These are phyloP conservation scores for Cylindricascospora bacillispora DNA, from an alignment of 1,139 yeast species.

Conservation along the genomic window DNA sequence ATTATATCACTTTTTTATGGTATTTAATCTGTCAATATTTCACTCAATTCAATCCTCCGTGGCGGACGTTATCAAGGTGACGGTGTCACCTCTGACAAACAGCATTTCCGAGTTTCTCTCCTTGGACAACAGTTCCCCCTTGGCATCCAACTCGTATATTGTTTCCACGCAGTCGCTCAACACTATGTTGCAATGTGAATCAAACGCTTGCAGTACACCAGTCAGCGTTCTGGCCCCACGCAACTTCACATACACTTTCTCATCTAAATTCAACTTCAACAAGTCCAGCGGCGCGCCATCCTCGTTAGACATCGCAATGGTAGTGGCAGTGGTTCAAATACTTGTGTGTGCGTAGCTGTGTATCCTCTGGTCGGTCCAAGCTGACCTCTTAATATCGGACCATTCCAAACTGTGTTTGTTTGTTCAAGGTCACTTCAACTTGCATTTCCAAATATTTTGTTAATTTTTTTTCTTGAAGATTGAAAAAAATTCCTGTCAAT, in stretches of 20 bases:
- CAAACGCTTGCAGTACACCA: constrained; percentile 90
- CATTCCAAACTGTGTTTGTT: too few species aligned
- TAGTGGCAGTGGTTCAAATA: too few species aligned
- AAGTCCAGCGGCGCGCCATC: constrained; percentile 70
- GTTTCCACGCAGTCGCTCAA: constrained; percentile 88
- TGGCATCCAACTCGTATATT: constrained; percentile 44
- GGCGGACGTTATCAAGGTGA: constrained; percentile 56
- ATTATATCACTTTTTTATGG: constrained; percentile 1
- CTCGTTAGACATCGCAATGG: too few species aligned
- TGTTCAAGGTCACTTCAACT: too few species aligned
- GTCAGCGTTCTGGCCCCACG: constrained; percentile 93
- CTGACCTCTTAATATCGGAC: too few species aligned
- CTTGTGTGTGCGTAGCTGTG: too few species aligned
- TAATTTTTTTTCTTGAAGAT: too few species aligned
- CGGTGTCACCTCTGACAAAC: constrained; percentile 93
- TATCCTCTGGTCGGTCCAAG: too few species aligned
- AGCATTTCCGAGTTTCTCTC: constrained; percentile 78
- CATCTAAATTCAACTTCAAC: constrained; percentile 78
- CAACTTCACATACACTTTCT: constrained; percentile 72
- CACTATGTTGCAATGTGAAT: constrained; percentile 92
- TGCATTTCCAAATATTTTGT: too few species aligned
- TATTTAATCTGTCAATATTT: neutral
- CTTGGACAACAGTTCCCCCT: constrained; percentile 30
- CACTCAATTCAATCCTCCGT: constrained; percentile 20
- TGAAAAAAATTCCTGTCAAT: too few species aligned